Conservation (phyloP, 768 basidiomycete genomes). For the Boletales sp. region DNA sequence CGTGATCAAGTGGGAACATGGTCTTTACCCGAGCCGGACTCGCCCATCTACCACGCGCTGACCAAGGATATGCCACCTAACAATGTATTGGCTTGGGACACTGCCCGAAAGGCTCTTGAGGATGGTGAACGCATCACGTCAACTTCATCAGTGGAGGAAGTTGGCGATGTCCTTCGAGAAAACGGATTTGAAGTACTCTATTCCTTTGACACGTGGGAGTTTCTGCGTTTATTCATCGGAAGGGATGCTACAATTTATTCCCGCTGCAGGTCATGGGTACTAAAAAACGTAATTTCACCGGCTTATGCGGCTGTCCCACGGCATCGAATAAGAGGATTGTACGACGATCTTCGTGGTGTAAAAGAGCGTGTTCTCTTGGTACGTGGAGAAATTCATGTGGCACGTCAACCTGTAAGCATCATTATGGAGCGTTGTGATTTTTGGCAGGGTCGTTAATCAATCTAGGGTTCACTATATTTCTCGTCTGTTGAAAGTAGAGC, state of each 20-base stretch:
- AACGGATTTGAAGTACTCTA: constrained; percentile 40
- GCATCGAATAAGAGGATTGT: constrained; percentile 32
- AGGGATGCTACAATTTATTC: neutral
- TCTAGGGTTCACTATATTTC: constrained; percentile 33
- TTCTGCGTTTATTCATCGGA: neutral
- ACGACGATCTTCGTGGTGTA: constrained; percentile 35
- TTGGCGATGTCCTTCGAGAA: constrained; percentile 31
- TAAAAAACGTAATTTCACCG: constrained; percentile 37
- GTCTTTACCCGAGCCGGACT: constrained; percentile 9
- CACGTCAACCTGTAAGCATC: constrained; percentile 36
- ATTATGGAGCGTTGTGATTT: neutral
- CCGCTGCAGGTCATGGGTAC: constrained; percentile 30
- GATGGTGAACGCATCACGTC: constrained; percentile 19
- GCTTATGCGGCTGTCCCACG: constrained; percentile 32
- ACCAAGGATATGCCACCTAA: constrained; percentile 10
- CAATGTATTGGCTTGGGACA: constrained; percentile 20
- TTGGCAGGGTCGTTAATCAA: neutral
- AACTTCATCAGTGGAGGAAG: constrained; percentile 21
- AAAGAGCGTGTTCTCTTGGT: constrained; percentile 36
- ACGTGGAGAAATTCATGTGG: constrained; percentile 36
- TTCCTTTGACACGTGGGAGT: constrained; percentile 40
- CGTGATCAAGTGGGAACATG: constrained; percentile 20
- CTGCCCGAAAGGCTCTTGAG: constrained; percentile 17
- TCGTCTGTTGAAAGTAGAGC: constrained; percentile 26
- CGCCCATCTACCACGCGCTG: constrained; percentile 18